These are phyloP conservation scores for Cladorrhinum samala DNA, from an alignment of 495 filamentous ascomycete species.

Conservation along the genomic window DNA sequence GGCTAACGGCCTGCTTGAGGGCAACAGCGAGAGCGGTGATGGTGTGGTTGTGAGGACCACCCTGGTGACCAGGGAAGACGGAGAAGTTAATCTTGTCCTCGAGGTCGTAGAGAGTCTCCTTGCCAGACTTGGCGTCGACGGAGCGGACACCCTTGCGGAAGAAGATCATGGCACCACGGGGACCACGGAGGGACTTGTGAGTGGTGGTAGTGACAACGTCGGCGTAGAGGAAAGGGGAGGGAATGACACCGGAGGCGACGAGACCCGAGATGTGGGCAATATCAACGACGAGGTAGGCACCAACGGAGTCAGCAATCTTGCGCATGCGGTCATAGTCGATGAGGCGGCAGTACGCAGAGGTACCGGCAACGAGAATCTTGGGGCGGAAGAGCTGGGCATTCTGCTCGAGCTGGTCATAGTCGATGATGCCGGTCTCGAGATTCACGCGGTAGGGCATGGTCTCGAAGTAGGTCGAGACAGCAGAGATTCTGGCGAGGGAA, in stretches of 20 bases:
- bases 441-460: slow-evolving; percentile 90
- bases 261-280: slow-evolving; percentile 99
- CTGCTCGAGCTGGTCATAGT: slow-evolving; percentile 89
- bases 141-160: slow-evolving; percentile 93
- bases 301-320: slow-evolving; percentile 89
- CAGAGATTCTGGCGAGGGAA: slow-evolving; percentile 63
- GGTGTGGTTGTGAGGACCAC: slow-evolving; percentile 99
- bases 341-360: slow-evolving; percentile 95
- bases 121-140: slow-evolving; percentile 80
- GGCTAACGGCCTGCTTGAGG: slow-evolving; percentile 85
- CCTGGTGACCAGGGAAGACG: slow-evolving; percentile 99
- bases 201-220: slow-evolving; percentile 99
- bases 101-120: slow-evolving; percentile 87
- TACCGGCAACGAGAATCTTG: slow-evolving; percentile 93
- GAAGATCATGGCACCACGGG: slow-evolving; percentile 99
- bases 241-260: slow-evolving; percentile 87
- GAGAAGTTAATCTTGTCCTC: slow-evolving; percentile 98
- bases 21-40: slow-evolving; percentile 97
- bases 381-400: slow-evolving; percentile 92
- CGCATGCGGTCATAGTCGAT: slow-evolving; percentile 98
- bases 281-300: slow-evolving; percentile 91
- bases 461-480: slow-evolving; percentile 91
- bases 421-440: slow-evolving; percentile 90
- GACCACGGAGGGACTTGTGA: slow-evolving; percentile 98
- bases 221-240: slow-evolving; percentile 86